Percentiles rank a stretch among this genome's conserved stretches.
These are phyloP conservation scores for Lagenaria siceraria DNA, from an alignment of 306 rosid species.

Conservation along the genomic window DNA sequence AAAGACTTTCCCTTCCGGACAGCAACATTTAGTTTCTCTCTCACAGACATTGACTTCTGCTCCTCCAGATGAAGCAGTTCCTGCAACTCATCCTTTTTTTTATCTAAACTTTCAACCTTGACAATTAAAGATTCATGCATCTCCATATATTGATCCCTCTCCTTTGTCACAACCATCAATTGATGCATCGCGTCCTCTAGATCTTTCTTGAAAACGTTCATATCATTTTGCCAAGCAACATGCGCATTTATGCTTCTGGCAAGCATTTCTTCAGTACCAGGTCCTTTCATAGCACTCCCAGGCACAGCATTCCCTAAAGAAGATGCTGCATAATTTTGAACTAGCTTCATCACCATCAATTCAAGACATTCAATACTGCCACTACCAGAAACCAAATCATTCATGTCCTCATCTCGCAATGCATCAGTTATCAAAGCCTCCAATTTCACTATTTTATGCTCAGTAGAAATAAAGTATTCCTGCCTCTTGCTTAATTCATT, in stretches of 20 bases:
- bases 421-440: slow-evolving; percentile 44
- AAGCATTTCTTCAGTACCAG: slow-evolving; percentile 21
- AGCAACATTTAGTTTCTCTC: slow-evolving; percentile 81
- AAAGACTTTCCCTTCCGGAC: slow-evolving; percentile 91
- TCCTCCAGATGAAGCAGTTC: slow-evolving; percentile 72
- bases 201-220: slow-evolving; percentile 44
- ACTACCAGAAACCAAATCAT: slow-evolving; percentile 33
- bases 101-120: slow-evolving; percentile 48
- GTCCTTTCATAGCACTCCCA: slow-evolving; percentile 20
- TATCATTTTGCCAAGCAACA: slow-evolving; percentile 26
- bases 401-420: slow-evolving; percentile 32
- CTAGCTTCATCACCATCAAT: slow-evolving; percentile 49
- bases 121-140: slow-evolving; percentile 38
- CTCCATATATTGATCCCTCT: slow-evolving; percentile 47
- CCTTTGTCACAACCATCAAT: slow-evolving; percentile 46
- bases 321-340: slow-evolving; percentile 38
- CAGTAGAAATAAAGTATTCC: slow-evolving; percentile 34
- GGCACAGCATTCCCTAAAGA: slow-evolving; percentile 21
- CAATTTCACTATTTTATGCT: slow-evolving; percentile 45
- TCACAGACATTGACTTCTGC: slow-evolving; percentile 74
- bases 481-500: slow-evolving; percentile 38
- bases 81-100: slow-evolving; percentile 58
- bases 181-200: slow-evolving; percentile 58
- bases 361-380: slow-evolving; percentile 52
- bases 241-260: slow-evolving; percentile 26